Evolutionary conservation across 257 asterid genomes (phyloP).

Genomic region (Linderniella brevidens): DNA sequence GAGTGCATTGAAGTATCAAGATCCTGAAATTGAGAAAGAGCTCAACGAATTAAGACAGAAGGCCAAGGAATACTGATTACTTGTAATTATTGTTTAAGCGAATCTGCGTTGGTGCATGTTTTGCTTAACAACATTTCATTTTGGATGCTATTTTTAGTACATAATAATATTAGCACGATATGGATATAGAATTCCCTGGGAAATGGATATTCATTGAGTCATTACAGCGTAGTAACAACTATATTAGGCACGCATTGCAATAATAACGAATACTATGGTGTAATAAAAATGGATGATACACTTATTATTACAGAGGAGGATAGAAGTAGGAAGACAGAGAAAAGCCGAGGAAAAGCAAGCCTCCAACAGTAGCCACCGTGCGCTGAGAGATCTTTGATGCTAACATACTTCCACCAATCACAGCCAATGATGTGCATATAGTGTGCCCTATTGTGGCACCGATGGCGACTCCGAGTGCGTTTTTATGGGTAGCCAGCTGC

Average conservation of each 20-base stretch:
- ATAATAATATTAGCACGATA: too few relatives aligned
- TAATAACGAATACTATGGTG: too few relatives aligned
- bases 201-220: too few relatives aligned
- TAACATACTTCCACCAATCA: conserved; percentile 90
- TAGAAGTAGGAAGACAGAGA: conserved; percentile 77
- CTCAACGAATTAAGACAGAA: conserved; percentile 69
- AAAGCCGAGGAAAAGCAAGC: conserved; percentile 80
- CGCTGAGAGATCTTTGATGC: conserved; percentile 96
- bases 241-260: too few relatives aligned
- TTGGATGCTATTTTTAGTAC: too few relatives aligned
- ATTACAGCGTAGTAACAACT: too few relatives aligned
- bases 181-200: too few relatives aligned
- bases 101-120: too few relatives aligned
- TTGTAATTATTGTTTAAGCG: too few relatives aligned
- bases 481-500: conserved; percentile 92
- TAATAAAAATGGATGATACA: too few relatives aligned
- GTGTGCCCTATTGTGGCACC: conserved; percentile 86
- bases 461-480: conserved; percentile 76
- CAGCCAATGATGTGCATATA: conserved; percentile 83
- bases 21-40: conserved; percentile 81
- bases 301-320: conserved; percentile 44
- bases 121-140: too few relatives aligned
- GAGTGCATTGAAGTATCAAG: conserved; percentile 47
- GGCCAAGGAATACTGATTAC: conserved; percentile 41
- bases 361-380: conserved; percentile 79